Evolutionary conservation across 306 rosid species (phyloP).

Genomic region (Dalbergia oliveri): DNA sequence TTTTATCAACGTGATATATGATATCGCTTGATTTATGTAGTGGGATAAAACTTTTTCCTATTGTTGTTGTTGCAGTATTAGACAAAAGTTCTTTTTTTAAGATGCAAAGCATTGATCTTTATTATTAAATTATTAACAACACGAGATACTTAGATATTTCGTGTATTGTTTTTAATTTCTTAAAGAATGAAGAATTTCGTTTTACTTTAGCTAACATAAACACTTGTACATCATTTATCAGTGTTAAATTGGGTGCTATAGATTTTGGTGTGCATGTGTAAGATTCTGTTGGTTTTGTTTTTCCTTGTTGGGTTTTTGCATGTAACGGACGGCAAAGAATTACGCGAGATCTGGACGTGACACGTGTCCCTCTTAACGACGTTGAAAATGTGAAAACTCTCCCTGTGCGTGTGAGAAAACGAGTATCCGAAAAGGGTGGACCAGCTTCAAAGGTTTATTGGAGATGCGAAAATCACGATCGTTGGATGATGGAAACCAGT

Average conservation of each 20-base stretch:
- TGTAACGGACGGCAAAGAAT: background rate
- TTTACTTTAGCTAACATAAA: no score
- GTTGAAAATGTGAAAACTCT: background rate
- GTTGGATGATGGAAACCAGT: no score
- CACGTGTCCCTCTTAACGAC: background rate
- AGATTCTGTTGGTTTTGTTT: constrained; percentile 7
- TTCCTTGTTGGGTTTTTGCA: background rate
- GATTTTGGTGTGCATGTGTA: constrained; percentile 11
- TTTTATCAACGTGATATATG: no score
- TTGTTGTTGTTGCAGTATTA: no score
- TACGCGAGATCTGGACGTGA: constrained; percentile 4
- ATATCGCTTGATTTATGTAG: no score
- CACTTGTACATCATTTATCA: background rate
- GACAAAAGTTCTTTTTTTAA: no score
- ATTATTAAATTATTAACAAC: no score
- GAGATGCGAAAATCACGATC: background rate
- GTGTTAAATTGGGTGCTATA: background rate
- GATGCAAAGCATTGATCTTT: no score
- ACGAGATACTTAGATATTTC: no score
- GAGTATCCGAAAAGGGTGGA: background rate
- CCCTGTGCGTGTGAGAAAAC: background rate
- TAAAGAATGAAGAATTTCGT: no score
- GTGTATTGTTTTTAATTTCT: no score
- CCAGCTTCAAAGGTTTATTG: background rate
- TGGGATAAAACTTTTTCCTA: no score